Percentiles rank a stretch among this genome's conserved stretches.
Conservation (phyloP, 2,329 filamentous ascomycete genomes). For the Colletotrichum plurivorum region DNA sequence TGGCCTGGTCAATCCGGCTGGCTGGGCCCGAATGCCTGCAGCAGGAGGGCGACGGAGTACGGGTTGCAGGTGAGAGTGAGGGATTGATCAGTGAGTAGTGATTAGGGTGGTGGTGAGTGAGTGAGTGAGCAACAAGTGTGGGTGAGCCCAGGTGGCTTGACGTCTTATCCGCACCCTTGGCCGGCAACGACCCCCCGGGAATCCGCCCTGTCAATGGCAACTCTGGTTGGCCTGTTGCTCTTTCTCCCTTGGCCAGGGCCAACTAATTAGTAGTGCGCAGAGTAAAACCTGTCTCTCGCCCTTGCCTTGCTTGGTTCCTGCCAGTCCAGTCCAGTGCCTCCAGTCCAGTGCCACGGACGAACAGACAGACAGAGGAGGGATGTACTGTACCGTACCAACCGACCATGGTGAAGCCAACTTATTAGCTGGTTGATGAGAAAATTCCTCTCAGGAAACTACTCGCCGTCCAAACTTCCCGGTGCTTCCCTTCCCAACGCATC, state of each 20-base stretch:
- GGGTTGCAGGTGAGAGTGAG: no score
- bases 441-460: no score
- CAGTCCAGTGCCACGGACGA: neutral
- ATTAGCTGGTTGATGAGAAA: no score
- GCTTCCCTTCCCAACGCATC: no score
- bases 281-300: slow-evolving; percentile 48
- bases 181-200: slow-evolving; percentile 10
- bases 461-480: no score
- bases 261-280: slow-evolving; percentile 22
- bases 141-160: neutral
- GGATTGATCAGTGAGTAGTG: no score
- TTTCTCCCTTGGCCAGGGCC: slow-evolving; percentile 44
- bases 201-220: slow-evolving; percentile 18
- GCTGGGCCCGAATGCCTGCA: slow-evolving; percentile 14
- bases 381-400: no score
- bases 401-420: no score
- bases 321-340: no score
- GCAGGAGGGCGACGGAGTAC: no score
- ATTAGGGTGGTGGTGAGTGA: neutral
- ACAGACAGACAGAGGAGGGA: no score
- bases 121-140: neutral
- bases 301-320: neutral
- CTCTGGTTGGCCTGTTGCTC: slow-evolving; percentile 37
- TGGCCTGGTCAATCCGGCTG: slow-evolving; percentile 27
- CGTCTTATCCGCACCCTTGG: slow-evolving; percentile 6